Percentiles rank a stretch among this genome's conserved stretches.
Evolutionary conservation across 345 rosid species (phyloP).

Genomic region (Eucalyptus curtisii): DNA sequence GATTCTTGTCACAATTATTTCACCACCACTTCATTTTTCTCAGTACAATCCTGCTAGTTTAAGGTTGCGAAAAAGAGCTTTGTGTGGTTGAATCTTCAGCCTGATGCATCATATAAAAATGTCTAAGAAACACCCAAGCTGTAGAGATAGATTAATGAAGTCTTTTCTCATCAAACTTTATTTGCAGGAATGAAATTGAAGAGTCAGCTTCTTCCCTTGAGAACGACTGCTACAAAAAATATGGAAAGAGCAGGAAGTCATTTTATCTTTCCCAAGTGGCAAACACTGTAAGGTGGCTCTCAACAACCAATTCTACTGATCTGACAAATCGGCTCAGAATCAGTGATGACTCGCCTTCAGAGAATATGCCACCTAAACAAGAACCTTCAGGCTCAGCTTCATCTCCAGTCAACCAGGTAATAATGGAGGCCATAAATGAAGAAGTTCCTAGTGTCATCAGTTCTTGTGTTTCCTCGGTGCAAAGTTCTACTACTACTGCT

Average conservation of each 20-base stretch:
- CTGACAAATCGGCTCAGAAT: constrained; percentile 18
- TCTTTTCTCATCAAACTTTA: not conserved
- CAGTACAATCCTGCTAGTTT: not conserved
- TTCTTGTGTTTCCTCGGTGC: not conserved
- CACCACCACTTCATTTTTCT: not conserved
- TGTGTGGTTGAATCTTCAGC: not conserved
- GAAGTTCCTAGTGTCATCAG: not conserved
- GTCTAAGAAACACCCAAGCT: not conserved
- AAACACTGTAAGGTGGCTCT: constrained; percentile 73
- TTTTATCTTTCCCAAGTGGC: constrained; percentile 82
- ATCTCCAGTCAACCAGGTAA: not conserved
- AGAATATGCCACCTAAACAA: not conserved
- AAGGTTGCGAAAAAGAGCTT: not conserved
- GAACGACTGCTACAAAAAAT: constrained; percentile 65
- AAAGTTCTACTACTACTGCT: not conserved
- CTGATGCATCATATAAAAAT: not conserved
- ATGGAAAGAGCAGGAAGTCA: constrained; percentile 78
- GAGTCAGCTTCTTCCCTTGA: constrained; percentile 51
- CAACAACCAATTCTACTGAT: constrained; percentile 28
- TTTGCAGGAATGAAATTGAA: constrained; percentile 45
- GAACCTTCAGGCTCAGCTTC: constrained; percentile 2
- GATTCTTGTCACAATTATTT: not conserved
- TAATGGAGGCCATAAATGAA: not conserved
- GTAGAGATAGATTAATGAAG: not conserved
- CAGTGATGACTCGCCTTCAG: constrained; percentile 1